Conservation (phyloP, 306 rosid genomes). For the Pyrus betulifolia region DNA sequence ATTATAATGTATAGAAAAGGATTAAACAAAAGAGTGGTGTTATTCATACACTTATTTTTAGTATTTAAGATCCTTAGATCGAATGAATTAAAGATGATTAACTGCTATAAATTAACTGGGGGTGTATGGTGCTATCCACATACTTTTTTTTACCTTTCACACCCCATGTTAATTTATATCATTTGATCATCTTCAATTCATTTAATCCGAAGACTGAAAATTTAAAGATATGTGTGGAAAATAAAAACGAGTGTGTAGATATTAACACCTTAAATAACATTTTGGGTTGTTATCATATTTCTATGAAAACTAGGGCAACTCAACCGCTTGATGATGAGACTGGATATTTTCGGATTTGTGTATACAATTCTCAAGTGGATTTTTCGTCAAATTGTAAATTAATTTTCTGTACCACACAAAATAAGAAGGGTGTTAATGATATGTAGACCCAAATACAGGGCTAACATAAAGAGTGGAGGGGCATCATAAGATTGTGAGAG, state of each 20-base stretch:
- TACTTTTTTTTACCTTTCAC: too few relatives aligned
- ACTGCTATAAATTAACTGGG: too few relatives aligned
- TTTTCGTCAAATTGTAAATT: neutral
- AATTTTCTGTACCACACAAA: neutral
- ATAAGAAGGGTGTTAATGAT: neutral
- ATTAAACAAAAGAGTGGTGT: neutral
- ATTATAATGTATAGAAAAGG: neutral
- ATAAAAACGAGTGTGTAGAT: too few relatives aligned
- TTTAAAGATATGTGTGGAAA: too few relatives aligned
- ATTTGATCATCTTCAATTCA: too few relatives aligned
- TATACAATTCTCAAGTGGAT: neutral
- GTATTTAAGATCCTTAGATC: too few relatives aligned
- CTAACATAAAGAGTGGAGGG: constrained; percentile 2
- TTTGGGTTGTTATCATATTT: neutral
- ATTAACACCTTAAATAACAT: too few relatives aligned
- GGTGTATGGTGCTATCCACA: too few relatives aligned
- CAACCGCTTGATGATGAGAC: neutral
- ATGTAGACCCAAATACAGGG: neutral
- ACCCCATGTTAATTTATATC: too few relatives aligned
- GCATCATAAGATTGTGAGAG: constrained; percentile 31
- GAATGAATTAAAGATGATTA: too few relatives aligned
- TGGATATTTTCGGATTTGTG: neutral
- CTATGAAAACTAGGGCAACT: neutral
- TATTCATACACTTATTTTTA: too few relatives aligned
- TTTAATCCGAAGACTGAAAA: too few relatives aligned